A percentile compares a stretch with the other conserved stretches of the same genome.
Evolutionary conservation across 2,329 filamentous ascomycete genomes (phyloP).

Genomic region (Trichoderma sp.): DNA sequence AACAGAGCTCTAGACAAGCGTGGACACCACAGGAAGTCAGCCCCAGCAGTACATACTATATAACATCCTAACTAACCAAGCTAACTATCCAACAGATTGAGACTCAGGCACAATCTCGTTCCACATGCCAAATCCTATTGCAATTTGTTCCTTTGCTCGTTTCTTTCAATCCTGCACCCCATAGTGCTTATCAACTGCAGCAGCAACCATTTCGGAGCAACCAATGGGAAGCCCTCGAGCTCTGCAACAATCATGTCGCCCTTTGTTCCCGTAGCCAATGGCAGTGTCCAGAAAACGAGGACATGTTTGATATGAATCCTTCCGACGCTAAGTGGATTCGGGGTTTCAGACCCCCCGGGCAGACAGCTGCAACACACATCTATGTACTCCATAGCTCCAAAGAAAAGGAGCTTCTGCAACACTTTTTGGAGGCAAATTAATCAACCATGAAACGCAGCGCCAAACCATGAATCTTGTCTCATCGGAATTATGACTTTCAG

Average conservation of each 20-base stretch:
- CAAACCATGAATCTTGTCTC: neutral
- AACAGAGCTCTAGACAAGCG: constrained; percentile 31
- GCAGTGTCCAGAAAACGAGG: neutral
- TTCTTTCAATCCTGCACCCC: neutral
- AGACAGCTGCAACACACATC: neutral
- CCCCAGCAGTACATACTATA: neutral
- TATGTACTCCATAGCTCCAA: neutral
- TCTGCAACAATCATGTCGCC: neutral
- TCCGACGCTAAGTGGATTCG: neutral
- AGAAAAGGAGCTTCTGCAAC: neutral
- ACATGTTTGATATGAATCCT: neutral
- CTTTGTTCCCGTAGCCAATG: neutral
- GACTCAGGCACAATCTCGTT: neutral
- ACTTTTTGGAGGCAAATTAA: neutral
- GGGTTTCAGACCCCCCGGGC: neutral
- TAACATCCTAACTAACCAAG: neutral
- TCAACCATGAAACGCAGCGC: neutral
- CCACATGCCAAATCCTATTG: neutral
- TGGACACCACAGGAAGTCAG: neutral
- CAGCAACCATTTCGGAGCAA: neutral
- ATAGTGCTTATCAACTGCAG: neutral
- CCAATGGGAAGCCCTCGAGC: neutral
- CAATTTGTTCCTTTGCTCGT: neutral
- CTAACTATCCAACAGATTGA: neutral
- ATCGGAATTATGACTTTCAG: neutral